Conservation (phyloP, 495 filamentous ascomycete genomes). For the Penicillium cosmopolitanum region DNA sequence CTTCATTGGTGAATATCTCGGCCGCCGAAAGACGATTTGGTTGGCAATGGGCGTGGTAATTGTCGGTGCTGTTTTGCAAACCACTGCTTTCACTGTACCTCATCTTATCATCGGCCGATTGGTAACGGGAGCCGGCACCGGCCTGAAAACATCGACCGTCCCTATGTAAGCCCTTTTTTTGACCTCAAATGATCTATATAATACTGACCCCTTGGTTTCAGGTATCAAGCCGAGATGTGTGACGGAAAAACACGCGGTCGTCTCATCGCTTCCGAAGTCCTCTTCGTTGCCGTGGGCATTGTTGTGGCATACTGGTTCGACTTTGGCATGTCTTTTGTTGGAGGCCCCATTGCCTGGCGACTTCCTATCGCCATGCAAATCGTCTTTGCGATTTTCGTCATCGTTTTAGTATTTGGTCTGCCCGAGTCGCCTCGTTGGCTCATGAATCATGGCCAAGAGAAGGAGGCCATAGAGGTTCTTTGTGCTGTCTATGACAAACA, state of each 20-base stretch:
- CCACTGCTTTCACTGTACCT: slow-evolving; percentile 42
- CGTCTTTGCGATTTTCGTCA: slow-evolving; percentile 44
- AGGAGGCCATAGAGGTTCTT: slow-evolving; percentile 56
- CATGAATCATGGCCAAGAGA: slow-evolving; percentile 47
- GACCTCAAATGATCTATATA: neutral
- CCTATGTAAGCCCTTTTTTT: slow-evolving; percentile 33
- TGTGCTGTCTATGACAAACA: slow-evolving; percentile 52
- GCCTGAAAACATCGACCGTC: slow-evolving; percentile 50
- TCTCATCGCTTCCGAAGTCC: slow-evolving; percentile 49
- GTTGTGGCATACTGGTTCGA: slow-evolving; percentile 56
- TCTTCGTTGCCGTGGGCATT: slow-evolving; percentile 45
- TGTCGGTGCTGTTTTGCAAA: slow-evolving; percentile 50
- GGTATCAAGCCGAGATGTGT: slow-evolving; percentile 39
- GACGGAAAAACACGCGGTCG: slow-evolving; percentile 46
- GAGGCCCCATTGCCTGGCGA: slow-evolving; percentile 47
- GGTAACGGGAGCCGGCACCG: slow-evolving; percentile 55
- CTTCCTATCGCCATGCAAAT: slow-evolving; percentile 52
- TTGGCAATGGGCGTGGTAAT: slow-evolving; percentile 41
- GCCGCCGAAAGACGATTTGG: slow-evolving; percentile 49
- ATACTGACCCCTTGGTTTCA: slow-evolving; percentile 2
- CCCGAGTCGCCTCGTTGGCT: slow-evolving; percentile 51
- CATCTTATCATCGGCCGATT: slow-evolving; percentile 55
- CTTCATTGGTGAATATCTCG: slow-evolving; percentile 52
- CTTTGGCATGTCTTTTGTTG: slow-evolving; percentile 48
- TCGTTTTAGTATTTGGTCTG: slow-evolving; percentile 43